phyloP scores from a whole-genome alignment of 1,284 basidiomycete genomes.

The Cutaneotrichosporon cavernicola region DNA sequence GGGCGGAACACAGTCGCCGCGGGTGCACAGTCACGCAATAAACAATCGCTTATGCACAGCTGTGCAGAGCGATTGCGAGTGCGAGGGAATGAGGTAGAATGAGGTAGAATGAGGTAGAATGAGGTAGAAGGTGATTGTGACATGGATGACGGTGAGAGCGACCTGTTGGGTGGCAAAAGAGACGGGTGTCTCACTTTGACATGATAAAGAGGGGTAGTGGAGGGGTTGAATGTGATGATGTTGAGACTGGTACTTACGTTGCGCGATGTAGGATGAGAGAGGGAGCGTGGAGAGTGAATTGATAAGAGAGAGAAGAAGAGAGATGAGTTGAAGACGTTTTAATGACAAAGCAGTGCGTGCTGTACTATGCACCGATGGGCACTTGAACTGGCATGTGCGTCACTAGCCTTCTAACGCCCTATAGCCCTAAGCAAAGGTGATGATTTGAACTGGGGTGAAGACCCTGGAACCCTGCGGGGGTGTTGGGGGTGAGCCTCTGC shows the following conservation, averaged over 20 bases:
- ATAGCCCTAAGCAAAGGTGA: too few relatives aligned
- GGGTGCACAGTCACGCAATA: not conserved
- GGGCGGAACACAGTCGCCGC: not conserved
- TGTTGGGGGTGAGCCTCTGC: not conserved
- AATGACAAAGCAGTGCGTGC: not conserved
- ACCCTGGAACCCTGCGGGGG: not conserved
- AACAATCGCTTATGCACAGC: not conserved
- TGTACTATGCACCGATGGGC: too few relatives aligned
- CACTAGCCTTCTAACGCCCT: too few relatives aligned
- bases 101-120: not conserved
- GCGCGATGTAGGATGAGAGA: not conserved
- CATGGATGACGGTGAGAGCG: not conserved
- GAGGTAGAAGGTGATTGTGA: not conserved
- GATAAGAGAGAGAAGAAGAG: not conserved
- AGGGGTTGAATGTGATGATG: not conserved
- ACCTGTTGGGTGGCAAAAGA: conserved; percentile 12
- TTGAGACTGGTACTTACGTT: not conserved
- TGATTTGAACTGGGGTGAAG: not conserved
- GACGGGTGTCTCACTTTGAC: not conserved
- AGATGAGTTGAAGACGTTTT: not conserved
- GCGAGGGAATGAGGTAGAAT: not conserved
- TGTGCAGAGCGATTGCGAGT: not conserved
- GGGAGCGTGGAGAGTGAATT: not conserved
- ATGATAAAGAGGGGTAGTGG: not conserved
- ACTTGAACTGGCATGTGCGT: too few relatives aligned